Conservation (phyloP, 768 basidiomycete genomes). For the Udeniomyces megalosporus region DNA sequence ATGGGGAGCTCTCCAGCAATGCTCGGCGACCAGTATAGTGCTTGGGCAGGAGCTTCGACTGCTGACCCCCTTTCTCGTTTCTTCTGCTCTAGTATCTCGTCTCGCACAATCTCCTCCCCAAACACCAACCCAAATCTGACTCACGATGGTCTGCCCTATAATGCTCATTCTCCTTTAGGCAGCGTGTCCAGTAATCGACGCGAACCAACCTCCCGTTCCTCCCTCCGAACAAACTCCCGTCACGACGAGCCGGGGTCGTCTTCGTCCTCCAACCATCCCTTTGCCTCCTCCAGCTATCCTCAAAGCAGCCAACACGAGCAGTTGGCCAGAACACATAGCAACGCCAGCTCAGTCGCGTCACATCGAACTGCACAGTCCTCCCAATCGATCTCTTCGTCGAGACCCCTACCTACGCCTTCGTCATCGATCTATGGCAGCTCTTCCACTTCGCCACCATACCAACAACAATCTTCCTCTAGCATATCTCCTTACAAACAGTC, state of each 20-base stretch:
- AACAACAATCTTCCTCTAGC: neutral
- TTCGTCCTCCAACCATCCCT: neutral
- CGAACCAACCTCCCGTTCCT: slow-evolving; percentile 32
- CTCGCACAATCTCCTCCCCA: slow-evolving; percentile 51
- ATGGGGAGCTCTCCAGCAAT: too few relatives aligned
- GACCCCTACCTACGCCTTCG: too few relatives aligned
- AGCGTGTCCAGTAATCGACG: neutral
- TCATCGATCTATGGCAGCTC: too few relatives aligned
- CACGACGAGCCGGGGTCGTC: neutral
- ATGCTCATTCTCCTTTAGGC: slow-evolving; percentile 49
- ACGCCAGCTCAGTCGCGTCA: neutral
- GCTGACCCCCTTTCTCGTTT: neutral
- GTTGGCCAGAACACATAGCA: neutral
- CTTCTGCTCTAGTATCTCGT: neutral
- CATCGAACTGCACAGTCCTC: neutral
- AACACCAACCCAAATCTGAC: slow-evolving; percentile 70
- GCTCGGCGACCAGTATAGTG: too few relatives aligned
- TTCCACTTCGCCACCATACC: slow-evolving; percentile 19
- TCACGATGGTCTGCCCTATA: slow-evolving; percentile 34
- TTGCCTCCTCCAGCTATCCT: neutral
- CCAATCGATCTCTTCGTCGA: neutral
- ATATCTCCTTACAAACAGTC: neutral
- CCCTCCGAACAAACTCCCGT: neutral
- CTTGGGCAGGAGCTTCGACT: too few relatives aligned
- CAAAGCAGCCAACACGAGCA: neutral